Conservation (phyloP, 169 alveolate species). For the Eimeria brunetti region DNA sequence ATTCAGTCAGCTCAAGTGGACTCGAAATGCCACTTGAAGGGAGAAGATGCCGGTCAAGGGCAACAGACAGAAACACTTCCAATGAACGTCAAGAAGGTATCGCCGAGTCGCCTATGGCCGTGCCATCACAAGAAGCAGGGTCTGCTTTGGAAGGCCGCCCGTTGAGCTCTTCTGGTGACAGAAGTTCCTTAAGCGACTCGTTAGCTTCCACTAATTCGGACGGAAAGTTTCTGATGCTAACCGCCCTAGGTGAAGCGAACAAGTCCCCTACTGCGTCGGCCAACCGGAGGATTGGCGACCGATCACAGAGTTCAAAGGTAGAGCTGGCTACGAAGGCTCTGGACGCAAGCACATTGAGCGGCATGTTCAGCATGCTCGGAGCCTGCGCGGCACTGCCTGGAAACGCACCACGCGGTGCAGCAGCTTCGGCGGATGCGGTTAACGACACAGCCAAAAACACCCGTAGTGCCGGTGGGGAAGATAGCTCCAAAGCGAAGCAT, state of each 20-base stretch:
- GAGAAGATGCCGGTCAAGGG: constrained; percentile 43
- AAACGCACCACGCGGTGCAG: not conserved
- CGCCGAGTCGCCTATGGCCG: not conserved
- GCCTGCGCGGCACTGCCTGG: constrained; percentile 71
- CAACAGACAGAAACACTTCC: constrained; percentile 19
- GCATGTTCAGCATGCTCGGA: constrained; percentile 68
- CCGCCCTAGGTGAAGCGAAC: not conserved
- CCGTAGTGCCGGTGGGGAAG: not conserved
- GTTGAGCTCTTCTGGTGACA: not conserved
- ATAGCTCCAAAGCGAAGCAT: not conserved
- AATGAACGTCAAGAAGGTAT: not conserved
- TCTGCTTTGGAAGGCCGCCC: not conserved
- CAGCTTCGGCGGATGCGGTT: not conserved
- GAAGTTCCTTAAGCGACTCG: not conserved
- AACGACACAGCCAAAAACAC: not conserved
- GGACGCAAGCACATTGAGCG: constrained; percentile 37
- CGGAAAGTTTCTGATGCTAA: not conserved
- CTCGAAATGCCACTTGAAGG: constrained; percentile 9
- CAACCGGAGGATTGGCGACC: constrained; percentile 5
- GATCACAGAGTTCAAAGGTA: not conserved
- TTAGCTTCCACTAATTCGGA: constrained; percentile 13
- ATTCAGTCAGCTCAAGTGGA: constrained; percentile 13
- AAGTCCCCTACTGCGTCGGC: not conserved
- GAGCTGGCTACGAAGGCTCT: constrained; percentile 1
- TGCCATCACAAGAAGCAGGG: not conserved